phyloP scores from a whole-genome alignment of 805 yeast genomes.

The Tetrapisispora iriomotensis region DNA sequence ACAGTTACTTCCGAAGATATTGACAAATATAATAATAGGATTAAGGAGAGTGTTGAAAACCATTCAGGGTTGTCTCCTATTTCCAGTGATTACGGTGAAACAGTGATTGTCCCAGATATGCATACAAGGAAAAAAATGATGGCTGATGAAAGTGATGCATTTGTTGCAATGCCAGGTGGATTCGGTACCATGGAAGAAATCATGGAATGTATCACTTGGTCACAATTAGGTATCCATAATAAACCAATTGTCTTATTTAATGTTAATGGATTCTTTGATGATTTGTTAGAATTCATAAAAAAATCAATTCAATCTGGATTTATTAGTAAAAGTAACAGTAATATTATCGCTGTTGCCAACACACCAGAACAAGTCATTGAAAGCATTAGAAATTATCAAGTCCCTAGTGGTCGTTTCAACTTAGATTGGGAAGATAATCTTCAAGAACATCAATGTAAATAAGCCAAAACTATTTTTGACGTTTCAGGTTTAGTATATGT shows the following conservation, averaged over 20 bases:
- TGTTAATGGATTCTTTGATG: constrained; percentile 71
- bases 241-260: constrained; percentile 75
- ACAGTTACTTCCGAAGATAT: constrained; percentile 6
- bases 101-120: constrained; percentile 79
- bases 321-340: constrained; percentile 55
- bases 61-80: constrained; percentile 61
- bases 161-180: constrained; percentile 87
- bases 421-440: constrained; percentile 50
- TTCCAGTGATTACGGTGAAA: constrained; percentile 50
- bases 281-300: constrained; percentile 49
- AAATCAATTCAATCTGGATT: constrained; percentile 57
- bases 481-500: too few relatives aligned
- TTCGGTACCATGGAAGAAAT: constrained; percentile 84
- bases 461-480: not conserved
- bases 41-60: constrained; percentile 45
- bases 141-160: constrained; percentile 82
- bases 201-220: constrained; percentile 87
- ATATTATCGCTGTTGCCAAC: constrained; percentile 57
- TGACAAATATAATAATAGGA: constrained; percentile 36
- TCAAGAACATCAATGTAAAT: not conserved
- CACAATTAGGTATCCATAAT: constrained; percentile 74
- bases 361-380: constrained; percentile 60
- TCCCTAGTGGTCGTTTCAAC: constrained; percentile 66
- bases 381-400: constrained; percentile 47
- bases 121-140: constrained; percentile 79